Evolutionary conservation across 495 filamentous ascomycete genomes (phyloP), one percentile per base, ranked within the genome.

Genomic region (Penicillium waksmanii): DNA sequence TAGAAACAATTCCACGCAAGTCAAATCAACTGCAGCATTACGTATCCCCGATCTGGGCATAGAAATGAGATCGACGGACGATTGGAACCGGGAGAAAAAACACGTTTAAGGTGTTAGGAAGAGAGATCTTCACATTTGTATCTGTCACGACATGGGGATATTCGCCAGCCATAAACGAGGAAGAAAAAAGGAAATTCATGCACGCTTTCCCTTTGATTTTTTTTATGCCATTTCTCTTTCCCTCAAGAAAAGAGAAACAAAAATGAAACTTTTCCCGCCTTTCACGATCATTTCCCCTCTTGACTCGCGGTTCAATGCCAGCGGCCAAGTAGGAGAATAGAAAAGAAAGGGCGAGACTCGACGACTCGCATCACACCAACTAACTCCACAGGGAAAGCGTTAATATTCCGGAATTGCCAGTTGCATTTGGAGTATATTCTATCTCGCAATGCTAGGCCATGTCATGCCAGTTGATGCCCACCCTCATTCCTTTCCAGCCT

Each of bases 81-180:
- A 58, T 63, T 65, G 62, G 65, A 57, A 63, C 56, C 58, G 60
- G 67, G 69, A 69, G 21, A 27, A 48, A 27, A 48, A 38, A 19
- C 18, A 27, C 9, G 23, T 48, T 15, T 4, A 19, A 48, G 46
- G 23, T 56, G 56, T 56, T 70, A 73, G 71, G 65, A 73, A 66
- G 68, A 74, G 66, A 63, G 57, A 73, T 76, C 69, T 76, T 76
- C 72, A 72, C 62, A 74, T 73, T 66, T 65, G 70, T 61, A 72
- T 72, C 70, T 76, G 74, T 66, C 74, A 73, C 57, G 70, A 75
- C 66, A 71, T 72, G 71, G 73, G 64, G 66, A 76, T 76, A 78
- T 73, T 71, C 70, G 74, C 74, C 76, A 74, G 71, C 66, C 76
- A 72, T 75, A 74, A 75, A 76, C 70, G 66, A 72, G 66, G 64